phyloP scores from a whole-genome alignment of 2,329 filamentous ascomycete genomes.

The Monosporascus cannonballus region DNA sequence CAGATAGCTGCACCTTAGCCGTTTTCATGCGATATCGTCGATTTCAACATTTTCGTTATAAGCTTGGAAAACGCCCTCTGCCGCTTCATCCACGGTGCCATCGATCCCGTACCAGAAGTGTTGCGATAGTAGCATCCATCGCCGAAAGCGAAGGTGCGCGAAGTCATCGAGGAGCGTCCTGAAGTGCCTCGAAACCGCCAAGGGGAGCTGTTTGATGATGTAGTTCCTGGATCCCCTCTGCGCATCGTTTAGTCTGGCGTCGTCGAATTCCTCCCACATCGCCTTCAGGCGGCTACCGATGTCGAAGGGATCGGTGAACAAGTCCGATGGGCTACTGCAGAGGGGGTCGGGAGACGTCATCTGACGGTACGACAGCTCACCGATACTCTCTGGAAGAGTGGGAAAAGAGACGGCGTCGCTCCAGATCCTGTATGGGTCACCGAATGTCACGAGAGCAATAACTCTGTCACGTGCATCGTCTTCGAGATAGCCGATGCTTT shows the following conservation, averaged over 20 bases:
- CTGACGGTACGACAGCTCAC: conserved; percentile 11
- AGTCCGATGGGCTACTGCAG: conserved; percentile 7
- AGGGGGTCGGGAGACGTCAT: conserved; percentile 9
- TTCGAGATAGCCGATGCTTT: conserved; percentile 9
- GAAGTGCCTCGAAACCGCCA: conserved; percentile 7
- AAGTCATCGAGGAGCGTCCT: conserved; percentile 8
- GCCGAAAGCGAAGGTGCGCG: conserved; percentile 6
- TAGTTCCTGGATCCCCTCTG: conserved; percentile 8
- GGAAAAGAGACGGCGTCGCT: conserved; percentile 9
- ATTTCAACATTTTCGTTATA: not conserved
- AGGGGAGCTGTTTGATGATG: conserved; percentile 7
- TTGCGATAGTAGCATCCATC: conserved; percentile 14
- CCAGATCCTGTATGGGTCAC: conserved; percentile 12
- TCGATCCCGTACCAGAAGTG: conserved; percentile 18
- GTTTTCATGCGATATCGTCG: no score
- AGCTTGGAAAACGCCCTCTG: not conserved
- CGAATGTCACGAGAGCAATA: conserved; percentile 12
- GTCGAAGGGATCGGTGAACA: conserved; percentile 6
- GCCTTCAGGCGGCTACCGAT: conserved; percentile 8
- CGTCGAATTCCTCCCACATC: conserved; percentile 9
- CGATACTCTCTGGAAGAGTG: conserved; percentile 2
- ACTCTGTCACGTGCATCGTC: conserved; percentile 6
- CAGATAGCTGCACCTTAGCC: no score
- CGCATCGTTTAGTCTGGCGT: conserved; percentile 8
- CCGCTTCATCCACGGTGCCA: conserved; percentile 5